Evolutionary conservation across 805 yeast species (phyloP), one percentile per base, ranked within the genome.

Genomic region (Candida wancherniae): DNA sequence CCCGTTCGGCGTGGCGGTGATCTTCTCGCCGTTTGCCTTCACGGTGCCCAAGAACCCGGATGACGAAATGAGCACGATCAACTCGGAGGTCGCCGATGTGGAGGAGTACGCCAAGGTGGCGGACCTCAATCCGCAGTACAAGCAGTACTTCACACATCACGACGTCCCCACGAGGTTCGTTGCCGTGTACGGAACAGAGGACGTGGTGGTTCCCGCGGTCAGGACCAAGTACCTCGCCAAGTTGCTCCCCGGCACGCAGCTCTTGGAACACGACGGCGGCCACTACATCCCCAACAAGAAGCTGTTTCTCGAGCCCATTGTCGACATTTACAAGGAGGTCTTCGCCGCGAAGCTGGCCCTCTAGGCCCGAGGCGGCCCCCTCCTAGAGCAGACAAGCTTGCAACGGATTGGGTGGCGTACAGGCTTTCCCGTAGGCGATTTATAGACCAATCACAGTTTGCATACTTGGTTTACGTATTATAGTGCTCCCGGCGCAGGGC

Each of bases 11-110:
- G 38, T 61, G 19, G 48, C 63, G 5, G 34, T 59, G 5, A 36
- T 57, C 9, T 42, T 63, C 23, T 54, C 67, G 8, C 63, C 64
- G 3, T 63, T 64, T 38, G 61, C 58, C 5, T 54, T 64, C 29
- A 56, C 65, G 11, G 40, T 41, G 11, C 55, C 61, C 3, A 32
- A 31, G 26, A 29, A 19, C 22, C 28, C 28, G 15, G 28, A 26
- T 3, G 50, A 45, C 11, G 44, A 37, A 16, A 43, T 44, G 31
- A 28, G 37, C 11, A 35, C 35, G 7, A 32, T 49, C 25, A 47
- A 46, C 24, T 26, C 47, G 11, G 44, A 45, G 9, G 39, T 50
- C n/a, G 45, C 44, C 6, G 57, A 56, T 24, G 21, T 51, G 13
- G 42, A 44, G 24, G 29, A 46, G 22, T 61, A 51, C 45, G 24